These are phyloP conservation scores for Biscutella auriculata DNA, from an alignment of 441 rosid genomes.

Conservation along the genomic window DNA sequence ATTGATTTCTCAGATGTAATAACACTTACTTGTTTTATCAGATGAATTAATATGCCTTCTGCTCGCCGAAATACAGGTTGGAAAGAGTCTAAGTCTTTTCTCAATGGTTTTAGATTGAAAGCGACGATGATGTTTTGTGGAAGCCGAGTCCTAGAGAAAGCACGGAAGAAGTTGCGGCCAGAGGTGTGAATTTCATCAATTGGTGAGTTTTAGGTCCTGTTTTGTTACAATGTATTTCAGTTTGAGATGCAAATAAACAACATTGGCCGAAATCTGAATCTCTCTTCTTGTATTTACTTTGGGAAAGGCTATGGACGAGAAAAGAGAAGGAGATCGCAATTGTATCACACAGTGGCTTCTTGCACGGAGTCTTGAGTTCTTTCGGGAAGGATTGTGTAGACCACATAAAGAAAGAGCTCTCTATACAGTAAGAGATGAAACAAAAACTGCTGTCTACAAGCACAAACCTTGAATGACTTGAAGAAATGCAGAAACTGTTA, in stretches of 20 bases:
- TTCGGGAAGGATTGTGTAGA: slow-evolving; percentile 60
- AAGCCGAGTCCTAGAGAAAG: slow-evolving; percentile 49
- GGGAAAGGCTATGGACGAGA: slow-evolving; percentile 71
- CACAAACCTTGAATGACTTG: neutral
- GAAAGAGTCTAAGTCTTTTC: neutral
- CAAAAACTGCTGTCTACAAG: neutral
- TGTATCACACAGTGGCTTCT: slow-evolving; percentile 77
- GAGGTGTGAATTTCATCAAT: slow-evolving; percentile 66
- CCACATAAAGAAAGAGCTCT: slow-evolving; percentile 45
- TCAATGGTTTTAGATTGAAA: slow-evolving; percentile 45
- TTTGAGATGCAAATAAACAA: too few species aligned
- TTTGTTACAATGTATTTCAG: too few species aligned
- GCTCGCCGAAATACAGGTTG: too few species aligned
- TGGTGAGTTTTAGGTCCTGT: slow-evolving; percentile 41
- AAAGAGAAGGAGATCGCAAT: slow-evolving; percentile 80
- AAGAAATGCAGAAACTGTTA: neutral
- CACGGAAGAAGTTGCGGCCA: slow-evolving; percentile 57
- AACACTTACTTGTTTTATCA: slow-evolving; percentile 23
- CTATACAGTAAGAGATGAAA: slow-evolving; percentile 48
- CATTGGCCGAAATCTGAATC: too few species aligned
- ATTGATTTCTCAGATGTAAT: slow-evolving; percentile 71
- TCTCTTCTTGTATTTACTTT: neutral
- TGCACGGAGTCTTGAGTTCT: slow-evolving; percentile 40
- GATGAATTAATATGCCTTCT: too few species aligned
- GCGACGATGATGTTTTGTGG: slow-evolving; percentile 59